Evolutionary conservation across 371 early-diverging fungal genomes (phyloP).

Genomic region (Mortierella sp.): DNA sequence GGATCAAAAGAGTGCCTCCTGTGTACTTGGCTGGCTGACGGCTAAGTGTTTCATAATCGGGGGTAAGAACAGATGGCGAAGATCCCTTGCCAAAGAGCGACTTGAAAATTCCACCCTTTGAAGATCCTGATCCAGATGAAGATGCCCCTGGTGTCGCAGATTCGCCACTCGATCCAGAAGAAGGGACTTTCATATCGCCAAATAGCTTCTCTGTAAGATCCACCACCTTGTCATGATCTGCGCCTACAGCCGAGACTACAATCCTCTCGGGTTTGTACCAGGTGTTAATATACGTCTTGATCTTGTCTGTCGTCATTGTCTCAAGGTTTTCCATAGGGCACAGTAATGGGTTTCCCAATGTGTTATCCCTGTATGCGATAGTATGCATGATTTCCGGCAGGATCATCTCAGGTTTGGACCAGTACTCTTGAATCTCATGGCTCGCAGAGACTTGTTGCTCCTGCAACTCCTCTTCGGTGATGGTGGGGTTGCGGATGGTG

Average conservation of each 20-base stretch:
- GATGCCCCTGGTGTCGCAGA: conserved; percentile 12
- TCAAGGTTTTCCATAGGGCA: conserved; percentile 78
- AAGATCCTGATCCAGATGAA: conserved; percentile 31
- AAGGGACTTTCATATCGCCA: conserved; percentile 62
- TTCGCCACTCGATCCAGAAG: conserved; percentile 10
- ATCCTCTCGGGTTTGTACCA: conserved; percentile 94
- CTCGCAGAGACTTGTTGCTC: conserved; percentile 83
- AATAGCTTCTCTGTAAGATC: conserved; percentile 76
- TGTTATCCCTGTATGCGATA: conserved; percentile 84
- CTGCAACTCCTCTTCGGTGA: conserved; percentile 82
- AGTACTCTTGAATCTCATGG: conserved; percentile 90
- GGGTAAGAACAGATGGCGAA: conserved; percentile 15
- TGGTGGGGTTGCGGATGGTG: conserved; percentile 79
- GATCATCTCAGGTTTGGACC: conserved; percentile 86
- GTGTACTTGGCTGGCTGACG: conserved; percentile 76
- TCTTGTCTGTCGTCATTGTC: conserved; percentile 73
- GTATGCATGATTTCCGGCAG: conserved; percentile 91
- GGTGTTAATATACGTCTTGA: conserved; percentile 76
- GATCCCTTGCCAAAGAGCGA: conserved; percentile 45
- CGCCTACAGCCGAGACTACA: conserved; percentile 91
- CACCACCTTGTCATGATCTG: conserved; percentile 86
- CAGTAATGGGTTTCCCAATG: conserved; percentile 88
- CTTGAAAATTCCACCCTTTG: conserved; percentile 39
- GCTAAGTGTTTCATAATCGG: conserved; percentile 23
- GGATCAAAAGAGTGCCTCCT: conserved; percentile 82